These are phyloP conservation scores for Akanthomyces lecanii DNA, from an alignment of 2,329 filamentous ascomycete genomes.

Conservation along the genomic window DNA sequence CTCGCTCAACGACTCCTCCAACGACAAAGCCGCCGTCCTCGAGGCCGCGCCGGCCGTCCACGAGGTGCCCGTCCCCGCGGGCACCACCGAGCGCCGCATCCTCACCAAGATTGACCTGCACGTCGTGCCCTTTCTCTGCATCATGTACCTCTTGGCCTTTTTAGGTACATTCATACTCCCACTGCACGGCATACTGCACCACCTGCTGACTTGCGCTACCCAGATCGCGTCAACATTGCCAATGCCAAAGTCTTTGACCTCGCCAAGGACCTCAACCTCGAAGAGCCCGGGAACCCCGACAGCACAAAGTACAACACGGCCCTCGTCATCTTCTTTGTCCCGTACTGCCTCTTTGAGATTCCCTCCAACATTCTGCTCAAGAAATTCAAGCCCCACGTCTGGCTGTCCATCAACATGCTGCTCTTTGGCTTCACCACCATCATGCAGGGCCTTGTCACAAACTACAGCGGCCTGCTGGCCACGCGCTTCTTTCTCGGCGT, in stretches of 20 bases:
- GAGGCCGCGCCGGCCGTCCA: slow-evolving; percentile 5
- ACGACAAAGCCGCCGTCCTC: slow-evolving; percentile 13
- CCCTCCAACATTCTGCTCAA: slow-evolving; percentile 41
- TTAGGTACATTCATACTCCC: slow-evolving; percentile 37
- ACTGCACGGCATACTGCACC: no score
- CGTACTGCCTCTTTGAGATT: slow-evolving; percentile 71
- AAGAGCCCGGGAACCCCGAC: slow-evolving; percentile 44
- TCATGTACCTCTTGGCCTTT: slow-evolving; percentile 69
- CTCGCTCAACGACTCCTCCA: slow-evolving; percentile 19
- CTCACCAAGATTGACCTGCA: slow-evolving; percentile 67
- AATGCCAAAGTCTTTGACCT: slow-evolving; percentile 69
- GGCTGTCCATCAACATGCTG: slow-evolving; percentile 80
- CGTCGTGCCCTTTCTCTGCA: slow-evolving; percentile 67
- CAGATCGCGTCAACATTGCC: slow-evolving; percentile 70
- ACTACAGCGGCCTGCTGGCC: slow-evolving; percentile 70
- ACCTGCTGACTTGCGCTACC: no score
- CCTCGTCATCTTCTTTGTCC: slow-evolving; percentile 77
- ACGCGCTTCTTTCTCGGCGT: slow-evolving; percentile 83
- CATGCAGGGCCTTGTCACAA: slow-evolving; percentile 72
- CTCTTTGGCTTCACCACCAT: slow-evolving; percentile 72
- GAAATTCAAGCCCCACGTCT: slow-evolving; percentile 54
- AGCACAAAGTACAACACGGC: slow-evolving; percentile 66
- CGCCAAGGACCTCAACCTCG: slow-evolving; percentile 56
- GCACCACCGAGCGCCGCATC: slow-evolving; percentile 60
- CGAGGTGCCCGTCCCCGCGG: slow-evolving; percentile 34